Evolutionary conservation across 1,139 yeast genomes (phyloP), one percentile per base, ranked within the genome.

Genomic region (Sugiyamaella japonica): DNA sequence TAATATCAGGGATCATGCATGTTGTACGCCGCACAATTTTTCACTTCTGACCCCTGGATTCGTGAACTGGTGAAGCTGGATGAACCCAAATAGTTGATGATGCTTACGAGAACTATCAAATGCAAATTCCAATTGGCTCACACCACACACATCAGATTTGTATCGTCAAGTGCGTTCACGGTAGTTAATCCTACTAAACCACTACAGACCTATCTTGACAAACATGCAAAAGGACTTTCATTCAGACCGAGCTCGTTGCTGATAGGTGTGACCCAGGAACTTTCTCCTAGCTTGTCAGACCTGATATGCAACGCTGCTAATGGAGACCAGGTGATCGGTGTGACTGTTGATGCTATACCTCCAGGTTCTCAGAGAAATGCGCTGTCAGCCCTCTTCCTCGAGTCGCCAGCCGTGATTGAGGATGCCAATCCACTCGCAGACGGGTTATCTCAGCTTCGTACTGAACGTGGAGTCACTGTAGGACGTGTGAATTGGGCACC

Each of bases 351-450:
- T 54, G 61, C 70, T 0, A 61, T 70, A 3, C 70, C 73, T 16
- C 59, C 64, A 34, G 72, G 70, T 6, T 54, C 67, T 31, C 72
- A 69, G 53, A 58, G 73, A 39, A 53, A 63, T 43, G 74, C 70
- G 4, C 55, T 67, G 44, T 63, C 71, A 16, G 59, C 65, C 47
- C 53, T 66, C 20, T 60, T 65, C n/a, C 47, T 61, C 15, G 63
- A 59, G 17, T 31, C 49, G 15, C 53, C 41, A 8, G 28, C 66
- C 28, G 39, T 49, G 6, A 47, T 70, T 15, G 42, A 51, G 17
- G 70, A 68, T 29, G 60, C 61, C 9, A 31, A 45, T 9, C 52
- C 48, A 9, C 58, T 65, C 31, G 49, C 45, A 13, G 50, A 50
- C 16, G 50, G 47, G 7, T 9, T 38, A 13, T 37, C 50, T 9